Conservation (phyloP, 176 grass and related monocot genomes). For the Carex parvula region DNA sequence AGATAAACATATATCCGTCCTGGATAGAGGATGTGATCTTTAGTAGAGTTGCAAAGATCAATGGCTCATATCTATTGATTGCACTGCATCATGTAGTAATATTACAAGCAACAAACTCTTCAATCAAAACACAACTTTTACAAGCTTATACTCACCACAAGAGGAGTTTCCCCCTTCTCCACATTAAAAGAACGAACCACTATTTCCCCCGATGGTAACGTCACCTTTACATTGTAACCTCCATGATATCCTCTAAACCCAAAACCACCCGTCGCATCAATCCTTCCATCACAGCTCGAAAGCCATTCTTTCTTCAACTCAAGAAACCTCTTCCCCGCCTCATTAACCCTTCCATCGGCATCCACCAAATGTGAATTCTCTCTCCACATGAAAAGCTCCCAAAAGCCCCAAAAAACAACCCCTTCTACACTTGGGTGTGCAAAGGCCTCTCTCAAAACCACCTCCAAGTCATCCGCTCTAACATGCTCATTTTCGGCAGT, state of each 20-base stretch:
- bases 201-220: slow-evolving; percentile 36
- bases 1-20: too few species aligned
- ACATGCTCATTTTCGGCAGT: slow-evolving; percentile 70
- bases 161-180: slow-evolving; percentile 57
- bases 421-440: slow-evolving; percentile 76
- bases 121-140: slow-evolving; percentile 2
- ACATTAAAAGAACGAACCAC: slow-evolving; percentile 56
- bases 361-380: slow-evolving; percentile 73
- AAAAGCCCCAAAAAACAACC: slow-evolving; percentile 86
- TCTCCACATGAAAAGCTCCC: slow-evolving; percentile 89
- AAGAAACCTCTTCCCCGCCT: slow-evolving; percentile 79
- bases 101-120: background rate
- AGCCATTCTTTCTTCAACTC: slow-evolving; percentile 91
- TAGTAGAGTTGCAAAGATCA: background rate
- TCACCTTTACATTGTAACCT: slow-evolving; percentile 63
- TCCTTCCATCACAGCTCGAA: slow-evolving; percentile 36
- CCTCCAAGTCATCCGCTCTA: slow-evolving; percentile 89
- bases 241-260: slow-evolving; percentile 88
- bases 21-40: background rate
- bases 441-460: slow-evolving; percentile 71
- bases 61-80: background rate
- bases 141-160: slow-evolving; percentile 42
- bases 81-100: too few species aligned
- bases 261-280: slow-evolving; percentile 46
- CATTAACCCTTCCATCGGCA: slow-evolving; percentile 69